Conservation (phyloP, 2,329 filamentous ascomycete genomes). For the Parascedosporium putredinis region DNA sequence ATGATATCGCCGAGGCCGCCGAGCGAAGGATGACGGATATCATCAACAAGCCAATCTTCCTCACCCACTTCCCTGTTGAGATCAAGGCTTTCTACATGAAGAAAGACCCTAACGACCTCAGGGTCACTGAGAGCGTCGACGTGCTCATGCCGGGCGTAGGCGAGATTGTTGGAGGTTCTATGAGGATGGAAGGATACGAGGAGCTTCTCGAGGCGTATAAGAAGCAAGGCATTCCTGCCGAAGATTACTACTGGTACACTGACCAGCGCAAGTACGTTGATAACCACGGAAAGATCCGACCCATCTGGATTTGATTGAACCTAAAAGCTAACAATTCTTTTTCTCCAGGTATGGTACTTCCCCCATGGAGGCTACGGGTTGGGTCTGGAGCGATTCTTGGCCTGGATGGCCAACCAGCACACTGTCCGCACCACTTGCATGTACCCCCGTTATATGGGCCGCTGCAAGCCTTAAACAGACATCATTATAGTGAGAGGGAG, state of each 20-base stretch:
- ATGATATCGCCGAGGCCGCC: constrained; percentile 95
- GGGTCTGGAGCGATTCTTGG: constrained; percentile 69
- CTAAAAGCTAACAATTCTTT: too few species aligned
- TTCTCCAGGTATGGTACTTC: constrained; percentile 68
- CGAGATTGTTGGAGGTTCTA: constrained; percentile 91
- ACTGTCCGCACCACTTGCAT: constrained; percentile 58
- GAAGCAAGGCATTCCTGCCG: constrained; percentile 73
- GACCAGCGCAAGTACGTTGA: constrained; percentile 80
- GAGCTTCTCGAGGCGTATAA: constrained; percentile 84
- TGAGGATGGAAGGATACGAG: constrained; percentile 89
- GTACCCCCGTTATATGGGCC: constrained; percentile 72
- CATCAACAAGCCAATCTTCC: constrained; percentile 89
- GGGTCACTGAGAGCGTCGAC: constrained; percentile 91
- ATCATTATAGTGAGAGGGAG: background rate
- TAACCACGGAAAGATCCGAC: background rate
- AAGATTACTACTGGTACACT: constrained; percentile 96
- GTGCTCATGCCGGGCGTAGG: constrained; percentile 82
- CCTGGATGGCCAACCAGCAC: constrained; percentile 54
- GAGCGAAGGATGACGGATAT: constrained; percentile 95
- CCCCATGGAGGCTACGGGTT: constrained; percentile 87
- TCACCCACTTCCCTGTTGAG: constrained; percentile 92
- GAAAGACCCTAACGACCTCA: constrained; percentile 64
- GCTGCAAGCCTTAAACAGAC: constrained; percentile 58
- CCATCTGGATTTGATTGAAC: constrained; percentile 10
- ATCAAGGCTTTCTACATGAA: constrained; percentile 99